A percentile compares a stretch with the other conserved stretches of the same genome.
Conservation (phyloP, 2,329 filamentous ascomycete species). For the Dothistroma pini region DNA sequence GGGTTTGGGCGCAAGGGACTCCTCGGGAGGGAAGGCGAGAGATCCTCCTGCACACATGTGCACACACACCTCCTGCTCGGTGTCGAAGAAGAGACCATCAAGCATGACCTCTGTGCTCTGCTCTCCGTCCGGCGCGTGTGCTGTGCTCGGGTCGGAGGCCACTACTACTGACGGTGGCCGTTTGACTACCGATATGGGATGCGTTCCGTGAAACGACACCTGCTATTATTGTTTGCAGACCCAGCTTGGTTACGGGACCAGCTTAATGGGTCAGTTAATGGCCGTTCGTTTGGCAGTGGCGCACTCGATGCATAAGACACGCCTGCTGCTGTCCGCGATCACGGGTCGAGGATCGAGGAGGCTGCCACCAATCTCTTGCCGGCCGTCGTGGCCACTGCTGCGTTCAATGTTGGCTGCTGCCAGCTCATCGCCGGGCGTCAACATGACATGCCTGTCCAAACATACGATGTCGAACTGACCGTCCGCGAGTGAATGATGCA, state of each 20-base stretch:
- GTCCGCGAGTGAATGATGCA: not conserved
- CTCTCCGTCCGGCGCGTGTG: not conserved
- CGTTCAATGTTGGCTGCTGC: not conserved
- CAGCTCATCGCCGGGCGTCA: not conserved
- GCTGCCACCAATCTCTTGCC: not conserved
- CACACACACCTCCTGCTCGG: not conserved
- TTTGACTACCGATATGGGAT: not conserved
- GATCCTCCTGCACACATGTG: not conserved
- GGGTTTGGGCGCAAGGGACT: not conserved
- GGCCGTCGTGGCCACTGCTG: not conserved
- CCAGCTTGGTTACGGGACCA: not conserved
- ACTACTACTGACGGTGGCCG: not conserved
- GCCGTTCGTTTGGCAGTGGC: not conserved
- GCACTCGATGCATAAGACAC: not conserved
- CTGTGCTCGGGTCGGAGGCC: not conserved
- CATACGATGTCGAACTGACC: not conserved
- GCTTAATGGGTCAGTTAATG: not conserved
- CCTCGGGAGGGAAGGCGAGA: too few relatives aligned
- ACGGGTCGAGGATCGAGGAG: not conserved
- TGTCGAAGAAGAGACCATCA: not conserved
- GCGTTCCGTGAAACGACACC: not conserved
- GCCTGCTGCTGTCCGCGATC: not conserved
- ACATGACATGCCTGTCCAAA: not conserved
- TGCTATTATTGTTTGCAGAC: not conserved
- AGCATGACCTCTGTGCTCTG: not conserved